These are phyloP conservation scores for Coelastrella sp. DNA, from an alignment of 139 green algal genomes.

Conservation along the genomic window DNA sequence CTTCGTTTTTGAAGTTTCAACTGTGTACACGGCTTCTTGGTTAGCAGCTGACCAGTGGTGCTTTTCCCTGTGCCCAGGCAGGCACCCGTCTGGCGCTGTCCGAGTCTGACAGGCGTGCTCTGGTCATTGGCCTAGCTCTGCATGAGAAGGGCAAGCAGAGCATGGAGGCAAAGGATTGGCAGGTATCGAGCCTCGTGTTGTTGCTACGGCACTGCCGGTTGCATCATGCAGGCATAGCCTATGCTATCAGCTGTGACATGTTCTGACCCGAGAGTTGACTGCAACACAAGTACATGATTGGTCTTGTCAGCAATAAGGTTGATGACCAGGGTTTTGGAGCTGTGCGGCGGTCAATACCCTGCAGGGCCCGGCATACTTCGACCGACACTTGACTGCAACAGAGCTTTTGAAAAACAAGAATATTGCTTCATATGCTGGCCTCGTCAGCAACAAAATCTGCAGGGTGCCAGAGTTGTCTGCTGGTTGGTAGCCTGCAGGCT, in stretches of 20 bases:
- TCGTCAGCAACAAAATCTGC: background rate
- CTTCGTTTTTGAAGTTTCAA: too few species aligned
- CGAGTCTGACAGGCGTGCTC: slow-evolving; percentile 54
- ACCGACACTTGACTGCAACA: too few species aligned
- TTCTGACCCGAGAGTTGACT: too few species aligned
- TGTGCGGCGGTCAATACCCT: too few species aligned
- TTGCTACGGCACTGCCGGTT: background rate
- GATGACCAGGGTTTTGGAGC: too few species aligned
- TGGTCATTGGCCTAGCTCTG: slow-evolving; percentile 71
- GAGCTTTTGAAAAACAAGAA: background rate
- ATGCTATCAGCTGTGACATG: too few species aligned
- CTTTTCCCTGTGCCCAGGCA: slow-evolving; percentile 28
- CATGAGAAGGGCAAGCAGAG: slow-evolving; percentile 67
- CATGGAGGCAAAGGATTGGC: slow-evolving; percentile 21
- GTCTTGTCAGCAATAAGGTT: too few species aligned
- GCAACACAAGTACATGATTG: too few species aligned
- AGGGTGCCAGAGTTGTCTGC: background rate
- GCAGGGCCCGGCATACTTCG: too few species aligned
- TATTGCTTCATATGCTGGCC: background rate
- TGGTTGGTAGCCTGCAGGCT: background rate
- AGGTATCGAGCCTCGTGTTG: background rate
- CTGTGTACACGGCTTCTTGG: background rate
- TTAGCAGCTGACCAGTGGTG: too few species aligned
- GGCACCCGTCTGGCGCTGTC: slow-evolving; percentile 48
- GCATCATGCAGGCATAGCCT: background rate